phyloP scores from a whole-genome alignment of 2,329 filamentous ascomycete species.

The Fusarium sp. region DNA sequence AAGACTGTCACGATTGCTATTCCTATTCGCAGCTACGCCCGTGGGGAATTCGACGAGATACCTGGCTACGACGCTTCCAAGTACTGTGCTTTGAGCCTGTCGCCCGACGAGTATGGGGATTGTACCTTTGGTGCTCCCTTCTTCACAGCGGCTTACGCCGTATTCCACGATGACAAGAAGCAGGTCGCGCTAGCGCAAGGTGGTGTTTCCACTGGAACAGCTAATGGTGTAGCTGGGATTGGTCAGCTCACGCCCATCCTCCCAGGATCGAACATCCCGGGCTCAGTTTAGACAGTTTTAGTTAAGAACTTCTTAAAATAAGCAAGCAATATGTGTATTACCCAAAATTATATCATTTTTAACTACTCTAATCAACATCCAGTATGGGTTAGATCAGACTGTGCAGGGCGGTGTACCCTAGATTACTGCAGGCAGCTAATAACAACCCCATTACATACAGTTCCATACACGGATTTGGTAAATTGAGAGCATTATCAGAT shows the following conservation, averaged over 20 bases:
- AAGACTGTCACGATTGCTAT: background rate
- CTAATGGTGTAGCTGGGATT: background rate
- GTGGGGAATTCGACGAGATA: background rate
- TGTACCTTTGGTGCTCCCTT: background rate
- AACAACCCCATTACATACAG: too few relatives aligned
- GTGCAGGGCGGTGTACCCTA: too few relatives aligned
- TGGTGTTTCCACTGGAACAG: background rate
- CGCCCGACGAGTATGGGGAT: background rate
- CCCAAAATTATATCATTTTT: rapidly evolving
- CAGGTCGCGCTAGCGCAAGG: background rate
- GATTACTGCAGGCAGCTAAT: too few relatives aligned
- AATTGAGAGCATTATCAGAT: too few relatives aligned
- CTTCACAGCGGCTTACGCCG: background rate
- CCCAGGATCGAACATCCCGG: background rate
- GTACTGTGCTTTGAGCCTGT: background rate
- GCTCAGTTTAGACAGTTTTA: background rate
- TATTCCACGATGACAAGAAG: background rate
- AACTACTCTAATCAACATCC: too few relatives aligned
- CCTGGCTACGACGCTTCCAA: background rate
- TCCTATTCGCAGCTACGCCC: background rate
- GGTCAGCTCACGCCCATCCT: background rate
- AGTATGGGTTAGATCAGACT: too few relatives aligned
- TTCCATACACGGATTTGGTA: too few relatives aligned
- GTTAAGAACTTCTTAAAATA: too few relatives aligned
- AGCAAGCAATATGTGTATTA: too few relatives aligned